These are phyloP conservation scores for Thraustotheca clavata DNA, from an alignment of 352 stramenopile genomes.

Conservation along the genomic window DNA sequence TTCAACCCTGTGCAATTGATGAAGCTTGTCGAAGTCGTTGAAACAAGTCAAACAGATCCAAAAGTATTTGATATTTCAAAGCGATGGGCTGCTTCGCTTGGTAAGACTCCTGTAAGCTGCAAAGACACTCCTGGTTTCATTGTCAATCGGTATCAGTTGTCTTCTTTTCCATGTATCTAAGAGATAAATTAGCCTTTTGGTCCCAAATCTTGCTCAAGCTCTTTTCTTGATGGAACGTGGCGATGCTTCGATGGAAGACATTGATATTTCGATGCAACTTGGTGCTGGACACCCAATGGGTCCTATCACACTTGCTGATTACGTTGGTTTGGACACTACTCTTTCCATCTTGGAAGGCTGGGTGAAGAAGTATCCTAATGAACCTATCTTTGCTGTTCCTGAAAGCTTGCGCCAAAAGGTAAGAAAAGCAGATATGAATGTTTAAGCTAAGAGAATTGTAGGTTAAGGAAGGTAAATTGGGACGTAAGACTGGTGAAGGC, in stretches of 20 bases:
- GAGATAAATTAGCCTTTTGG: slow-evolving; percentile 30
- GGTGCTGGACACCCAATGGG: slow-evolving; percentile 97
- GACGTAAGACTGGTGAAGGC: slow-evolving; percentile 93
- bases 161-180: slow-evolving; percentile 38
- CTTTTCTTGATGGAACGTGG: slow-evolving; percentile 92
- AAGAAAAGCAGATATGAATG: slow-evolving; percentile 15
- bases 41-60: slow-evolving; percentile 88
- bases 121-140: slow-evolving; percentile 97
- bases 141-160: slow-evolving; percentile 93
- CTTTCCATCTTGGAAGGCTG: slow-evolving; percentile 95
- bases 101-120: slow-evolving; percentile 92
- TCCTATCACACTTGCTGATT: slow-evolving; percentile 90
- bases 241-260: slow-evolving; percentile 92
- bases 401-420: slow-evolving; percentile 89
- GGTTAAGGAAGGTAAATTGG: slow-evolving; percentile 81
- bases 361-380: slow-evolving; percentile 92
- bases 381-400: slow-evolving; percentile 94
- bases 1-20: slow-evolving; percentile 96
- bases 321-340: slow-evolving; percentile 95
- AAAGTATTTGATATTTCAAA: slow-evolving; percentile 88
- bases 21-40: slow-evolving; percentile 96
- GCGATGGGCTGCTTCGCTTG: slow-evolving; percentile 87
- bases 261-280: slow-evolving; percentile 97
- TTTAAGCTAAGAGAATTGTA: no score
- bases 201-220: slow-evolving; percentile 74